Base-by-base conservation (phyloP, 148 eudicot species). In the Vaccinium vitisidaea region DNA sequence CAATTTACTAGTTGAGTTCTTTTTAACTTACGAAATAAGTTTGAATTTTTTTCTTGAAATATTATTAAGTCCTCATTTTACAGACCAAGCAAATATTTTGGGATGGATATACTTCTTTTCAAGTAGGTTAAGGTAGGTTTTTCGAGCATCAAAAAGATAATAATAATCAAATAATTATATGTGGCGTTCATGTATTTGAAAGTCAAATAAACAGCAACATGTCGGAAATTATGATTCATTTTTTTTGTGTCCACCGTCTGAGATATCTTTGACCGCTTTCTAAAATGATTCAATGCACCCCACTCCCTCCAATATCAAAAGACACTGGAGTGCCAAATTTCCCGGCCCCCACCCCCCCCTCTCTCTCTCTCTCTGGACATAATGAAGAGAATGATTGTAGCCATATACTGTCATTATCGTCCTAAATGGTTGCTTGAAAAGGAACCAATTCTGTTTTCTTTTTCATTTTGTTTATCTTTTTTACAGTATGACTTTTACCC, bases 251-350 rank as follows among this genome's bases (percentile, higher is more conserved):
- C 55, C 27, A 50, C 59, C 18, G 16, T 77, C 30, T 76, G 0
- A 25, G 56, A 8, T 49, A 48, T 15, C 18, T 78, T 55, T 54
- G 81, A 78, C 81, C 18, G 4, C 61, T 25, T 39, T 78, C 81
- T 78, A 9, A 55, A 78, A 78, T 10, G 81, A 54, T 78, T 78
- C 81, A 78, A 52, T 78, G 81, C 63, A 78, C 80, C 23, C 81
- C 11, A 21, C 46, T n/a, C 55, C 23, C 30, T 32, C 36, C 43
- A 1, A n/a, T 15, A 67, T 25, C 36, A 67, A 67, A 2, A 16
- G 46, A 43, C 46, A 43, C 6, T 43, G 46, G 46, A 43, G 46
- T 5, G 6, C 46, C 46, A 43, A 5, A 43, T 43, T 43, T 43
- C 6, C 43, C 46, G 46, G 46, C 46, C 46, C 46, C 55, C 55